A percentile compares a stretch with the other conserved stretches of the same genome.
These are phyloP conservation scores for Aspergillus sclerotialis DNA, from an alignment of 2,329 filamentous ascomycete genomes.

Conservation along the genomic window DNA sequence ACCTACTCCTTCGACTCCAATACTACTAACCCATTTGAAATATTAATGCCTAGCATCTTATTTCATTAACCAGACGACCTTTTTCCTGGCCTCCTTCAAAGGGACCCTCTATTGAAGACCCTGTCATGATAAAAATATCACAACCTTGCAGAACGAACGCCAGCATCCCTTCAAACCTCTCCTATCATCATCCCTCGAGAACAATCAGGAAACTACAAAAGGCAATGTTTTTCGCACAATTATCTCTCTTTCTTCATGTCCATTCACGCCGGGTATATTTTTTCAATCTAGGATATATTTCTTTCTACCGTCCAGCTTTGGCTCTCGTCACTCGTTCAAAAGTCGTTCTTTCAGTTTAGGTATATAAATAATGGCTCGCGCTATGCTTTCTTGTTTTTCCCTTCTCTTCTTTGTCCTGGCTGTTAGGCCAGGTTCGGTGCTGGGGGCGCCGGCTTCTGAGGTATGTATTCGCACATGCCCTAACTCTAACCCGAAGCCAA, in stretches of 20 bases:
- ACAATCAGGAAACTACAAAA: not conserved
- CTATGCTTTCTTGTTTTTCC: conserved; percentile 7
- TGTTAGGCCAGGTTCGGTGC: conserved; percentile 18
- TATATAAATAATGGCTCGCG: not conserved
- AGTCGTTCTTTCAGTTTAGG: conserved; percentile 1
- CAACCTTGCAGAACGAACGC: not conserved
- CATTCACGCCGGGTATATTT: not conserved
- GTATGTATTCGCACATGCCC: conserved; percentile 8
- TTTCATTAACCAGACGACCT: too few relatives aligned
- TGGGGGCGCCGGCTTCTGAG: conserved; percentile 20
- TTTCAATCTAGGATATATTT: too few relatives aligned
- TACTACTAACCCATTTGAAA: not conserved
- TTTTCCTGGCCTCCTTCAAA: too few relatives aligned
- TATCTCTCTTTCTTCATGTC: not conserved
- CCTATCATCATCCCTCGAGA: not conserved
- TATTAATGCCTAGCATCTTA: too few relatives aligned
- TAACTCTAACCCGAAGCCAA: not conserved
- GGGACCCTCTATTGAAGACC: not conserved
- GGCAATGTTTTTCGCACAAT: too few relatives aligned
- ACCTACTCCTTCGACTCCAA: not conserved
- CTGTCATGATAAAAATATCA: not conserved
- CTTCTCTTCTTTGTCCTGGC: conserved; percentile 24
- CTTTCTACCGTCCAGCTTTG: too few relatives aligned
- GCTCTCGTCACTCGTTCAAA: not conserved
- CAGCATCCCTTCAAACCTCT: not conserved